These are phyloP conservation scores for Remersonia thermophila DNA, from an alignment of 2,329 filamentous ascomycete genomes.

Conservation along the genomic window DNA sequence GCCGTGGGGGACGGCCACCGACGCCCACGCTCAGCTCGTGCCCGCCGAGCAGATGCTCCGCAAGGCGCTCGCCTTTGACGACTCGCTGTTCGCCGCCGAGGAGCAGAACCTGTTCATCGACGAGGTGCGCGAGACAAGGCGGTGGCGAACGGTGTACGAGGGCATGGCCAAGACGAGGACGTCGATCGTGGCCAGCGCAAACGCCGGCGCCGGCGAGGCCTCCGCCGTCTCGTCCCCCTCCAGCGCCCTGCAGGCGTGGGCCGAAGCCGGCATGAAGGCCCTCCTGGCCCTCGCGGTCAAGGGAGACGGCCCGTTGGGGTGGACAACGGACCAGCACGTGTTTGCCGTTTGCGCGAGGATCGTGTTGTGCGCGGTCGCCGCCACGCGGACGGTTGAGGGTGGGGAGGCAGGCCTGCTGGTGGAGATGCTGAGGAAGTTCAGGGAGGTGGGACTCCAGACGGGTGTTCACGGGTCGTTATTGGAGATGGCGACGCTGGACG, in stretches of 20 bases:
- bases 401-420: conserved; percentile 1
- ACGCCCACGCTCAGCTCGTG: conserved; percentile 12
- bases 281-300: conserved; percentile 10
- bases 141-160: conserved; percentile 45
- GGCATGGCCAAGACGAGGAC: conserved; percentile 9
- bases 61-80: conserved; percentile 41
- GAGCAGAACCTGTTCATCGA: conserved; percentile 93
- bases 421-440: conserved; percentile 12
- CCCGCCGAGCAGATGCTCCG: conserved; percentile 29
- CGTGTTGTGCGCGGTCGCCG: conserved; percentile 13
- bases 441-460: conserved; percentile 4
- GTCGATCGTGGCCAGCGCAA: too few species aligned
- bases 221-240: not conserved
- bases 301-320: conserved; percentile 17
- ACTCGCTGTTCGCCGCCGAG: conserved; percentile 71
- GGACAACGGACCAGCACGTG: conserved; percentile 20
- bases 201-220: not conserved
- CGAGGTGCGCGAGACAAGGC: conserved; percentile 56
- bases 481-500: conserved; percentile 10
- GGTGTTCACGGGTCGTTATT: conserved; percentile 17
- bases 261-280: conserved; percentile 8
- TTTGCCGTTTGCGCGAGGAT: conserved; percentile 18
- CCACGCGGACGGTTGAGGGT: not conserved
- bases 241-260: conserved; percentile 11
- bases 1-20: not conserved